Percentiles rank a stretch among this genome's conserved stretches.
Evolutionary conservation across 2,329 filamentous ascomycete genomes (phyloP).

Genomic region (Penicillium hesseltinei): DNA sequence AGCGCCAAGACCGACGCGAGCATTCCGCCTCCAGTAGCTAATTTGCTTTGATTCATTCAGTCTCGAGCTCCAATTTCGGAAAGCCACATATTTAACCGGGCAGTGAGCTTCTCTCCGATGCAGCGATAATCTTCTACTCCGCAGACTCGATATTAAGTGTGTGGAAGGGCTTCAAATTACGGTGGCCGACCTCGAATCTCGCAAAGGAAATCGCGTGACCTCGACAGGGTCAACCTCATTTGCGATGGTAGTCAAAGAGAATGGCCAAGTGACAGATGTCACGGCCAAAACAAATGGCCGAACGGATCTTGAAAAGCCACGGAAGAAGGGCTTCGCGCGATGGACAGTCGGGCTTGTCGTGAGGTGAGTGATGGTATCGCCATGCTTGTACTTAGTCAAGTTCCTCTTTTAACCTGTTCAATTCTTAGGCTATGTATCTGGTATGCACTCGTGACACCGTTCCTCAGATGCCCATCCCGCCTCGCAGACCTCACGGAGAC

Average conservation of each 20-base stretch:
- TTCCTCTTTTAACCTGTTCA: constrained; percentile 9
- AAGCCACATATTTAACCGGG: not conserved
- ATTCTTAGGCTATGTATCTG: constrained; percentile 69
- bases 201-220: constrained; percentile 9
- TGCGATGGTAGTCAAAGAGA: constrained; percentile 30
- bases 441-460: constrained; percentile 77
- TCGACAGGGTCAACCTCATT: constrained; percentile 13
- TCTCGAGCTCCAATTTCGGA: constrained; percentile 1
- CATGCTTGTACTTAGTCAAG: constrained; percentile 4
- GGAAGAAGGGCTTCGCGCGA: constrained; percentile 25
- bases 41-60: constrained; percentile 10
- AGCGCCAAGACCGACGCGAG: constrained; percentile 27
- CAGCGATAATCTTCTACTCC: not conserved
- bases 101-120: constrained; percentile 5
- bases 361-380: constrained; percentile 30
- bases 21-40: constrained; percentile 20
- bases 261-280: constrained; percentile 26
- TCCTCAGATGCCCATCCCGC: constrained; percentile 77
- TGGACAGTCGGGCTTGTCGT: constrained; percentile 38
- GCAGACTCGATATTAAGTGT: constrained; percentile 1
- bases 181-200: constrained; percentile 5
- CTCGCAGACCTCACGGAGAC: constrained; percentile 64
- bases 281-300: constrained; percentile 16
- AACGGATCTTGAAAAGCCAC: constrained; percentile 13
- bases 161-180: constrained; percentile 1